Evolutionary conservation across 106 monocot genomes (phyloP).

Genomic region (Acorus gramineus): DNA sequence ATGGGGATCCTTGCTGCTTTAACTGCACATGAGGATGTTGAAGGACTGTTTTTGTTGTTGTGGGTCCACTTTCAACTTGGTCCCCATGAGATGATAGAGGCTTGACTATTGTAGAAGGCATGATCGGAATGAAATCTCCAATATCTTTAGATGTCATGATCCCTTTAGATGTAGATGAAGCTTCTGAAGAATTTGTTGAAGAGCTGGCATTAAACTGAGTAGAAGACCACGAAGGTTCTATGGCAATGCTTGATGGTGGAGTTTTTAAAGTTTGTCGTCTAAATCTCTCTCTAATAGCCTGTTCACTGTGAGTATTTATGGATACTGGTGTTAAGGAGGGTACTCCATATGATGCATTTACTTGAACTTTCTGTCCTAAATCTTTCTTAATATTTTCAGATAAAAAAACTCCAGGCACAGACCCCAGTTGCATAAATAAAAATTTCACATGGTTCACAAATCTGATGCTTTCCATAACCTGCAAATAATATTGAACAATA

Average conservation of each 20-base stretch:
- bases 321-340: not conserved
- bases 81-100: not conserved
- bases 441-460: slow-evolving; percentile 37
- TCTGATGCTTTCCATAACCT: slow-evolving; percentile 52
- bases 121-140: not conserved
- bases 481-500: slow-evolving; percentile 1
- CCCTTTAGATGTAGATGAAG: slow-evolving; percentile 1
- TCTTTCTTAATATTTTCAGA: slow-evolving; percentile 7
- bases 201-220: slow-evolving; percentile 2
- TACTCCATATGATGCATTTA: slow-evolving; percentile 3
- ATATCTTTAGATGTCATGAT: not conserved
- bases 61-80: slow-evolving; percentile 4
- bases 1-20: not conserved
- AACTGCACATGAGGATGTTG: not conserved
- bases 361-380: slow-evolving; percentile 7
- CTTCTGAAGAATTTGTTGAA: slow-evolving; percentile 5
- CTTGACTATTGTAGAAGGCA: not conserved
- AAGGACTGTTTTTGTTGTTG: not conserved
- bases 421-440: slow-evolving; percentile 27
- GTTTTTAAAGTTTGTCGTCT: not conserved
- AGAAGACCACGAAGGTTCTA: slow-evolving; percentile 13
- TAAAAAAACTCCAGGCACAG: slow-evolving; percentile 8
- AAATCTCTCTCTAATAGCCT: too few relatives aligned
- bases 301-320: slow-evolving; percentile 1
- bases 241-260: slow-evolving; percentile 7